phyloP scores from a whole-genome alignment of 495 filamentous ascomycete genomes.

The Pyronema omphalodes region DNA sequence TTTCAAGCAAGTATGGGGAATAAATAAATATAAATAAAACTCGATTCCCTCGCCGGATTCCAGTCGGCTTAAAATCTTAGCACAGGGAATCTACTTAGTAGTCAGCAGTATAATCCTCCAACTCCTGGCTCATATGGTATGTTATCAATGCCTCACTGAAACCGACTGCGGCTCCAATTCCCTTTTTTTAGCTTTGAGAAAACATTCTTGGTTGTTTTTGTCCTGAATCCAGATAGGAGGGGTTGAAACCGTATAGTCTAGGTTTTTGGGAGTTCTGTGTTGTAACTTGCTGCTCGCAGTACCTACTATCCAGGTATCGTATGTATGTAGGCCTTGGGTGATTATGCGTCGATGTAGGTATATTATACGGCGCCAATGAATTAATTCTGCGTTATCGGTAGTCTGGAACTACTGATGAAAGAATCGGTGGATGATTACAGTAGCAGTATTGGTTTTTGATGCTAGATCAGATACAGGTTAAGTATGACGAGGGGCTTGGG shows the following conservation, averaged over 20 bases:
- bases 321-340: constrained; percentile 44
- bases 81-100: too few species aligned
- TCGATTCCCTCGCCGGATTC: too few species aligned
- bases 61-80: too few species aligned
- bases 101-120: too few species aligned
- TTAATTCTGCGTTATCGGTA: constrained; percentile 13
- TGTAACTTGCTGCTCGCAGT: constrained; percentile 42
- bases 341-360: constrained; percentile 45
- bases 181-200: too few species aligned
- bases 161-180: too few species aligned
- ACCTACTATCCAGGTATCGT: constrained; percentile 32
- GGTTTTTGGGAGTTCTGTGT: constrained; percentile 42
- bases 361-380: constrained; percentile 44
- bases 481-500: constrained; percentile 42
- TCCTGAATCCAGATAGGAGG: constrained; percentile 40
- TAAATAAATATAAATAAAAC: too few species aligned
- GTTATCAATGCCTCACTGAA: too few species aligned
- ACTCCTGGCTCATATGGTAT: too few species aligned
- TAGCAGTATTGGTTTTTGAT: constrained; percentile 37
- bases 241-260: constrained; percentile 50
- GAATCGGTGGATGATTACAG: constrained; percentile 41
- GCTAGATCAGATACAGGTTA: constrained; percentile 49
- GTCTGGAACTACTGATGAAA: constrained; percentile 27
- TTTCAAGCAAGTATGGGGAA: too few species aligned
- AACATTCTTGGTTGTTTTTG: constrained; percentile 42